Conservation (phyloP, 805 yeast genomes). For the Myxozyma neotropica region DNA sequence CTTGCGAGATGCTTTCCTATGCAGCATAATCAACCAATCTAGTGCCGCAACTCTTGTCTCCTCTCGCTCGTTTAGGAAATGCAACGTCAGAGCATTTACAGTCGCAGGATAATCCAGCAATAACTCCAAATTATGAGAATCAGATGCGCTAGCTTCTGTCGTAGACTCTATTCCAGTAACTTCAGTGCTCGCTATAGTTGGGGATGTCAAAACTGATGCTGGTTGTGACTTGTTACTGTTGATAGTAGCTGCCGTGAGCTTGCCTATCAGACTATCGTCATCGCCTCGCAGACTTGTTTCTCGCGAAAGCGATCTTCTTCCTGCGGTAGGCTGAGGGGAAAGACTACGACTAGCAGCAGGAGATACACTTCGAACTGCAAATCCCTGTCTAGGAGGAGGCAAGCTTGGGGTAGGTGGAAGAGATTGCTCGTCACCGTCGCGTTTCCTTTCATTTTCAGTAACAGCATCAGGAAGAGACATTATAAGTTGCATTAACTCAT, state of each 20-base stretch:
- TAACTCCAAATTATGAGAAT: constrained; percentile 5
- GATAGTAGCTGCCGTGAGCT: constrained; percentile 1
- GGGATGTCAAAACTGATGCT: constrained; percentile 39
- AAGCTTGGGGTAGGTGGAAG: constrained; percentile 14
- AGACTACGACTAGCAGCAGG: constrained; percentile 19
- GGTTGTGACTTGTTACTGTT: constrained; percentile 16
- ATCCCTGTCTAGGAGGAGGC: constrained; percentile 15
- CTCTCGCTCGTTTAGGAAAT: constrained; percentile 74
- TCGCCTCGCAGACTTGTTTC: constrained; percentile 13
- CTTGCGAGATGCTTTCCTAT: constrained; percentile 64
- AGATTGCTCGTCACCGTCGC: constrained; percentile 6
- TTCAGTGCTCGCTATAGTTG: constrained; percentile 8
- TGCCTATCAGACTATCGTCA: constrained; percentile 24
- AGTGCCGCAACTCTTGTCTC: constrained; percentile 79
- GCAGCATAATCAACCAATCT: constrained; percentile 87
- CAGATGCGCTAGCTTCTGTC: neutral
- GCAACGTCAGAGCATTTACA: constrained; percentile 70
- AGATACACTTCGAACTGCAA: constrained; percentile 12
- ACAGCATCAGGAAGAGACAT: constrained; percentile 45
- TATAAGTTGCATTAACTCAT: constrained; percentile 57
- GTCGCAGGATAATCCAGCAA: constrained; percentile 58
- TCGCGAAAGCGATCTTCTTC: constrained; percentile 18
- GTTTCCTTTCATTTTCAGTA: constrained; percentile 9
- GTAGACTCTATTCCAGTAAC: constrained; percentile 32
- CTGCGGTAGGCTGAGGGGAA: constrained; percentile 18